Conservation (phyloP, 2,329 filamentous ascomycete species). For the Pseudocercospora pini-densiflorae region DNA sequence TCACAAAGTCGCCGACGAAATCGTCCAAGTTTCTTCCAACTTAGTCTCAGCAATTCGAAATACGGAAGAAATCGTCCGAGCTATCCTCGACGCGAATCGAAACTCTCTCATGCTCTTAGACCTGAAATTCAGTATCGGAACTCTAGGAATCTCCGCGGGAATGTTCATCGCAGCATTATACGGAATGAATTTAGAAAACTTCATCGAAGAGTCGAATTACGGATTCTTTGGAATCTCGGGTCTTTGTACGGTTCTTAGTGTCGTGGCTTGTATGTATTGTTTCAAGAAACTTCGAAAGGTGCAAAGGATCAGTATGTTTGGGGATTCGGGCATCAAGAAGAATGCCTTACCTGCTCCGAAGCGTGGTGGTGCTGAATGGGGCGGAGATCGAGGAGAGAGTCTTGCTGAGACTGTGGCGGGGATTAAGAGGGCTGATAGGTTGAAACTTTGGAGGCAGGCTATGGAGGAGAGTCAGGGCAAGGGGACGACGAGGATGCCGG, state of each 20-base stretch:
- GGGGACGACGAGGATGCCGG: conserved; percentile 11
- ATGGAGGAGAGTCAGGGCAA: conserved; percentile 29
- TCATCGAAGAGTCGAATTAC: conserved; percentile 90
- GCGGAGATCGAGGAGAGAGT: conserved; percentile 20
- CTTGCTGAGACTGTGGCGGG: conserved; percentile 36
- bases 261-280: conserved; percentile 81
- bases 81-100: conserved; percentile 95
- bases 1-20: conserved; percentile 97
- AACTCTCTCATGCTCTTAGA: conserved; percentile 98
- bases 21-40: conserved; percentile 92
- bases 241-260: conserved; percentile 72
- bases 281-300: conserved; percentile 82
- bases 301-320: conserved; percentile 87
- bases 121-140: conserved; percentile 94
- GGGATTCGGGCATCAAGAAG: conserved; percentile 51
- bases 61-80: conserved; percentile 97
- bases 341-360: conserved; percentile 23
- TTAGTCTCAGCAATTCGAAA: conserved; percentile 94
- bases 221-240: conserved; percentile 80
- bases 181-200: conserved; percentile 99
- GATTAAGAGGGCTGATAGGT: conserved; percentile 34
- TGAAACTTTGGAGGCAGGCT: conserved; percentile 33
- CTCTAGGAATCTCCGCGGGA: conserved; percentile 89
- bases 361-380: conserved; percentile 26
- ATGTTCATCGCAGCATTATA: conserved; percentile 98